phyloP scores from a whole-genome alignment of 1,284 basidiomycete species.

The Cryptococcus maquisensis region DNA sequence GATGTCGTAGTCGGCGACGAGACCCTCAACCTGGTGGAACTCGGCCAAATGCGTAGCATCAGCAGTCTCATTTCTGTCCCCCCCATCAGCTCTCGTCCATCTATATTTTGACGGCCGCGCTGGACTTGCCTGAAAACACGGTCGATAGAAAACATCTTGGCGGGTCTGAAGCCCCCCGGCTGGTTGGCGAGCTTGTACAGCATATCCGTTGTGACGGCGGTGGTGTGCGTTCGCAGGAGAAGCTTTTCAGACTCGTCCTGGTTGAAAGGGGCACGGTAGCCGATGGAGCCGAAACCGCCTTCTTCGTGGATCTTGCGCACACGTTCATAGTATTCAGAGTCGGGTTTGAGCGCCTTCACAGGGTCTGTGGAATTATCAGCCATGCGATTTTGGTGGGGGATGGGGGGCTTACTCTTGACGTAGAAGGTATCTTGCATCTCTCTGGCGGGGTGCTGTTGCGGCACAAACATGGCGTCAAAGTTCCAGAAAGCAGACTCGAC shows the following conservation, averaged over 20 bases:
- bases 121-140: constrained; percentile 67
- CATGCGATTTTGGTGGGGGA: not conserved
- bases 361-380: constrained; percentile 61
- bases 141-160: constrained; percentile 97
- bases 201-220: constrained; percentile 91
- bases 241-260: constrained; percentile 86
- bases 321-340: constrained; percentile 81
- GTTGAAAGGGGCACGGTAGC: constrained; percentile 96
- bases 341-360: constrained; percentile 67
- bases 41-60: constrained; percentile 99
- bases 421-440: constrained; percentile 99
- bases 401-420: constrained; percentile 64
- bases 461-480: constrained; percentile 97
- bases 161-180: constrained; percentile 80
- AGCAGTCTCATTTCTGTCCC: constrained; percentile 83
- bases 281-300: constrained; percentile 91
- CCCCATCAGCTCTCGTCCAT: not conserved
- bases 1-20: constrained; percentile 89
- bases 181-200: constrained; percentile 82
- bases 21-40: constrained; percentile 99
- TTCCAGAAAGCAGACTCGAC: constrained; percentile 99
- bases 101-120: not conserved
- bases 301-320: constrained; percentile 83
- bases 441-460: constrained; percentile 97
- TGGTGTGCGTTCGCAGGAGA: constrained; percentile 94